Evolutionary conservation across 2,329 filamentous ascomycete species (phyloP).

Genomic region (Ophiosphaerella herpotricha): DNA sequence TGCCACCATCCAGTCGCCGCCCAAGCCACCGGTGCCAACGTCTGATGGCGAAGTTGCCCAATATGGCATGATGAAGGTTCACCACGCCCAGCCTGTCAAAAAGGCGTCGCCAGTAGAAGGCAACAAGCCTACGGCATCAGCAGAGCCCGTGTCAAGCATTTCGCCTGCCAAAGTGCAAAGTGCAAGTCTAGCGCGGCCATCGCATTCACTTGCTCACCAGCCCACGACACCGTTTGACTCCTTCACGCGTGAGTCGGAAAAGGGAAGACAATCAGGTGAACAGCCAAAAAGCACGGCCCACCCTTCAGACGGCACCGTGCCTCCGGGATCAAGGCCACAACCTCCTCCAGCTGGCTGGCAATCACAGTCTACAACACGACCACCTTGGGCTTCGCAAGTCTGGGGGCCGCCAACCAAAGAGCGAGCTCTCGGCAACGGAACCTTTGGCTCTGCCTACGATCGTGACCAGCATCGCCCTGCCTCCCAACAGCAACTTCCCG

Average conservation of each 20-base stretch:
- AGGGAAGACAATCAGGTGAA: conserved; percentile 16
- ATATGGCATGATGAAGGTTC: conserved; percentile 67
- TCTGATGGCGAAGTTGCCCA: conserved; percentile 62
- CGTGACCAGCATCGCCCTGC: conserved; percentile 51
- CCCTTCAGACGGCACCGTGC: conserved; percentile 21
- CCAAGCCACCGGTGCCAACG: conserved; percentile 63
- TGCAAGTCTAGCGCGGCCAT: conserved; percentile 23
- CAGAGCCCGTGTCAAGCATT: conserved; percentile 17
- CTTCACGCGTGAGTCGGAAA: conserved; percentile 26
- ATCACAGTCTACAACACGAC: conserved; percentile 28
- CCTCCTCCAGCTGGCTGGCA: conserved; percentile 33
- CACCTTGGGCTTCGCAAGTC: conserved; percentile 58
- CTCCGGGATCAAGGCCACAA: conserved; percentile 31
- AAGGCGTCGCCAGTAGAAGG: conserved; percentile 29
- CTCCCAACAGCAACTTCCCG: conserved; percentile 32
- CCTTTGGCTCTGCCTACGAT: conserved; percentile 68
- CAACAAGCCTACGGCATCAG: conserved; percentile 15
- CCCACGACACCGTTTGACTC: conserved; percentile 22
- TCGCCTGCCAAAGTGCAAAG: conserved; percentile 28
- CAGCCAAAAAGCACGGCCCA: conserved; percentile 19
- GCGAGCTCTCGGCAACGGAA: conserved; percentile 75
- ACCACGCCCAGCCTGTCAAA: conserved; percentile 59
- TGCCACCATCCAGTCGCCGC: conserved; percentile 50
- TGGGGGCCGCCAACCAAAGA: conserved; percentile 73
- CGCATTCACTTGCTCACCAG: conserved; percentile 22